Conservation (phyloP, 495 filamentous ascomycete species). For the Penicillium canescens region DNA sequence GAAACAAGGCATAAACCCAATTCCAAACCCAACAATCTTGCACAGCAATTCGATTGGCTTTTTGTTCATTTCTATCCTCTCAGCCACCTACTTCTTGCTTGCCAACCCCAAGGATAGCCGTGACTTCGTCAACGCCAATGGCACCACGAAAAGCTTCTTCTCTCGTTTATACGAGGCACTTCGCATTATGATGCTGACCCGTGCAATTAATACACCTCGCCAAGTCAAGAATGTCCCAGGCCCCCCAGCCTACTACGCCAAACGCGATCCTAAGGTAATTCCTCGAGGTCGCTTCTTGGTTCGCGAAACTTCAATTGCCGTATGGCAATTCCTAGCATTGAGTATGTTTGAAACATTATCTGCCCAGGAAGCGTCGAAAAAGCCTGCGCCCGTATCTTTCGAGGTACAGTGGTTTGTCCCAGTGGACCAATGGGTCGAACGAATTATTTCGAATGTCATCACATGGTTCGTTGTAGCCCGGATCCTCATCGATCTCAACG, state of each 20-base stretch:
- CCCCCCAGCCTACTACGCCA: constrained; percentile 14
- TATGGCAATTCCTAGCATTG: constrained; percentile 20
- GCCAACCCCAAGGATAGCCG: constrained; percentile 14
- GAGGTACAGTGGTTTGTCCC: constrained; percentile 4
- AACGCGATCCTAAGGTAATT: neutral
- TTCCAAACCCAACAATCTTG: neutral
- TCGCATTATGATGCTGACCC: neutral
- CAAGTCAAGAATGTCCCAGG: constrained; percentile 19
- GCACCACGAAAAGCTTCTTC: neutral
- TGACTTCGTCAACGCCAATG: constrained; percentile 9
- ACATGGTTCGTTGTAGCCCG: constrained; percentile 15
- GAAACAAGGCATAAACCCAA: neutral
- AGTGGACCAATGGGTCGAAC: constrained; percentile 8
- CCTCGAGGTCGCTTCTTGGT: constrained; percentile 10
- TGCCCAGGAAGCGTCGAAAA: neutral
- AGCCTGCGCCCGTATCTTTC: neutral
- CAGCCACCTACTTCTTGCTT: constrained; percentile 10
- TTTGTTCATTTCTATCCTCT: neutral
- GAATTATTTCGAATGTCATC: constrained; percentile 1
- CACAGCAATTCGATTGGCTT: neutral
- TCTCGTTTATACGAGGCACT: constrained; percentile 1
- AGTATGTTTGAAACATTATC: constrained; percentile 7
- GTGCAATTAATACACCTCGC: constrained; percentile 11
- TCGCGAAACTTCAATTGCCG: constrained; percentile 14
- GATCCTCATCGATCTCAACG: constrained; percentile 10